Conservation (phyloP, 1,284 basidiomycete genomes). For the Fomitopsis schrenkii region DNA sequence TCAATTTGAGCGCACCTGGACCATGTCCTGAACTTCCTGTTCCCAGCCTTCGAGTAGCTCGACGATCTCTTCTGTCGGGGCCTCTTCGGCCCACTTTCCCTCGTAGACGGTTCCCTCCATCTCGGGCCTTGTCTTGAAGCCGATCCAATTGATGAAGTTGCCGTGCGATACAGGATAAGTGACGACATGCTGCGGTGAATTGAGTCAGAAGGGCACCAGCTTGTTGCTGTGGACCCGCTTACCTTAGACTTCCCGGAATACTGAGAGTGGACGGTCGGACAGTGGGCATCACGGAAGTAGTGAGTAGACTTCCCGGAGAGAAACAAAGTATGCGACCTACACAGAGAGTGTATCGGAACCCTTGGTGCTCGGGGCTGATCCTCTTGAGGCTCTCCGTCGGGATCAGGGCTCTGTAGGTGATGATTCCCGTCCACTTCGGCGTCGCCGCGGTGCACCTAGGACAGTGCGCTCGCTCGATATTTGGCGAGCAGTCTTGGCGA, state of each 20-base stretch:
- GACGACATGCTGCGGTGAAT: constrained; percentile 19
- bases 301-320: not conserved
- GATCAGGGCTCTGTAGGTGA: constrained; percentile 37
- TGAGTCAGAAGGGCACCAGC: not conserved
- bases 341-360: constrained; percentile 9
- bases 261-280: constrained; percentile 17
- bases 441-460: constrained; percentile 21
- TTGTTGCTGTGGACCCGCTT: not conserved
- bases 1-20: constrained; percentile 22
- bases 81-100: constrained; percentile 32
- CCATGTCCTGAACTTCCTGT: constrained; percentile 30
- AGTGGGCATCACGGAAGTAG: not conserved
- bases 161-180: constrained; percentile 27
- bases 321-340: constrained; percentile 7
- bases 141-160: constrained; percentile 33
- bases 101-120: constrained; percentile 30
- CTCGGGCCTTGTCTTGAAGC: constrained; percentile 33
- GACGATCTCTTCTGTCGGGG: constrained; percentile 30
- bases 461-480: constrained; percentile 3
- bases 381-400: constrained; percentile 28
- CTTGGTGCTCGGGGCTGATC: constrained; percentile 31
- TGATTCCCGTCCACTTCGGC: constrained; percentile 39
- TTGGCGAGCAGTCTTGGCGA: constrained; percentile 8
- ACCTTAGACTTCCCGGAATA: constrained; percentile 43
- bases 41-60: constrained; percentile 33